Conservation (phyloP, 2,329 filamentous ascomycete species). For the Fusarium tricinctum region DNA sequence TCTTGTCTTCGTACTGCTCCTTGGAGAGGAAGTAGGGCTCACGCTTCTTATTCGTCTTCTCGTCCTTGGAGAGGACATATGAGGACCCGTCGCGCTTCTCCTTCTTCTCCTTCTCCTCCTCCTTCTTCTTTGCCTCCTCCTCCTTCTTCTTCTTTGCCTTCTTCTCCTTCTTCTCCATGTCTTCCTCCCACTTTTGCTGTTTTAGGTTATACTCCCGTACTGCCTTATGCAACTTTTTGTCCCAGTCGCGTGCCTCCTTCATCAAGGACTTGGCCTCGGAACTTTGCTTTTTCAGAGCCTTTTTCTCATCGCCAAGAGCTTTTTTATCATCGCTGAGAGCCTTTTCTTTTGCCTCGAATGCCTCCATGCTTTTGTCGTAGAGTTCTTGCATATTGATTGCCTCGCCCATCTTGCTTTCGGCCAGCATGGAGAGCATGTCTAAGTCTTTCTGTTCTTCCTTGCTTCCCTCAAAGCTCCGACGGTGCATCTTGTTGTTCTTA, state of each 20-base stretch:
- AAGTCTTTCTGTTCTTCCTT: neutral
- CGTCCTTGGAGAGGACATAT: neutral
- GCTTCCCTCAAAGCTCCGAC: neutral
- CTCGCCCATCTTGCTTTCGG: neutral
- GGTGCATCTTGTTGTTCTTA: too few relatives aligned
- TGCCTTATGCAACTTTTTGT: neutral
- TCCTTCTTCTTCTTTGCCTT: neutral
- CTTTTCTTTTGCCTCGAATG: neutral
- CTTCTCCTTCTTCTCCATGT: neutral
- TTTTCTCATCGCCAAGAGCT: neutral
- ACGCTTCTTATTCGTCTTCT: neutral
- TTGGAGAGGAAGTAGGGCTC: neutral
- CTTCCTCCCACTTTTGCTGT: neutral
- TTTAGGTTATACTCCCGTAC: neutral
- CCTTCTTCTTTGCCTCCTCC: neutral
- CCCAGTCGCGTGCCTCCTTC: neutral
- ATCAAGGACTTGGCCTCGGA: neutral
- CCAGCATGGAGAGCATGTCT: neutral
- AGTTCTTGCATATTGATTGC: neutral
- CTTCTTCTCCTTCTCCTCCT: neutral
- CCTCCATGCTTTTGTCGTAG: neutral
- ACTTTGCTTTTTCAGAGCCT: neutral
- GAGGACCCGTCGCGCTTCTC: neutral
- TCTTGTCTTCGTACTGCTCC: slow-evolving; percentile 18
- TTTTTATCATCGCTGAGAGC: neutral